These are phyloP conservation scores for Cymbidium sinense DNA, from an alignment of 106 monocot species.

Conservation along the genomic window DNA sequence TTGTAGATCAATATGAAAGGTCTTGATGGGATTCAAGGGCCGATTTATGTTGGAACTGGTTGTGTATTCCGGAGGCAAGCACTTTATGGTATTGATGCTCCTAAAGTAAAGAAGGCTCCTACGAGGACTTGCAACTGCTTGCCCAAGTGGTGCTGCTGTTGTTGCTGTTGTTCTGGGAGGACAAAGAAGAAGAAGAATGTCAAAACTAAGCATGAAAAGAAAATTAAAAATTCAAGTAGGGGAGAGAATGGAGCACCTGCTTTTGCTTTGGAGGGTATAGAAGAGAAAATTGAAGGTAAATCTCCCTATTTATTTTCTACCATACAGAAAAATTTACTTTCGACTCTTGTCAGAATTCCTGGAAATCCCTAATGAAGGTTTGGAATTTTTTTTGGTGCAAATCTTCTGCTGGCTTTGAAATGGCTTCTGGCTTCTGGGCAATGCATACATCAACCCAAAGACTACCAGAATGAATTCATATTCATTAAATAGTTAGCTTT, in stretches of 20 bases:
- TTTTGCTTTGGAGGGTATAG: conserved; percentile 54
- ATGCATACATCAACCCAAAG: too few relatives aligned
- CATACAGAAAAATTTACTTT: not conserved
- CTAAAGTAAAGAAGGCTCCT: conserved; percentile 65
- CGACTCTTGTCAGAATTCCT: not conserved
- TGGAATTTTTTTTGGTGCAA: not conserved
- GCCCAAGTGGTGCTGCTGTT: conserved; percentile 71
- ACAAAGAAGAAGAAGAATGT: conserved; percentile 63
- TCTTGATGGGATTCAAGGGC: conserved; percentile 89
- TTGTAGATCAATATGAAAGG: conserved; percentile 96
- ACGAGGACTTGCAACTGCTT: conserved; percentile 77
- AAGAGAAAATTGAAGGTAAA: conserved; percentile 53
- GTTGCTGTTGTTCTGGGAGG: conserved; percentile 33
- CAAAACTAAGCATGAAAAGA: conserved; percentile 56
- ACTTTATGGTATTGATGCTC: conserved; percentile 73
- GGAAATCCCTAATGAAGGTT: not conserved
- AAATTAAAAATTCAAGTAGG: conserved; percentile 43
- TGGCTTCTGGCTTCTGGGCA: not conserved
- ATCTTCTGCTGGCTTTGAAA: not conserved
- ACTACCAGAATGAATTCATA: too few relatives aligned
- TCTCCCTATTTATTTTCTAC: not conserved
- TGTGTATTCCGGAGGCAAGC: conserved; percentile 66
- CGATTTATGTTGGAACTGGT: conserved; percentile 87
- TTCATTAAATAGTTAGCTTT: too few relatives aligned
- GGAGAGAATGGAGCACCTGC: conserved; percentile 48